Base-by-base conservation (phyloP, 2,329 filamentous ascomycete genomes). In the Albophoma yamanashiensis region DNA sequence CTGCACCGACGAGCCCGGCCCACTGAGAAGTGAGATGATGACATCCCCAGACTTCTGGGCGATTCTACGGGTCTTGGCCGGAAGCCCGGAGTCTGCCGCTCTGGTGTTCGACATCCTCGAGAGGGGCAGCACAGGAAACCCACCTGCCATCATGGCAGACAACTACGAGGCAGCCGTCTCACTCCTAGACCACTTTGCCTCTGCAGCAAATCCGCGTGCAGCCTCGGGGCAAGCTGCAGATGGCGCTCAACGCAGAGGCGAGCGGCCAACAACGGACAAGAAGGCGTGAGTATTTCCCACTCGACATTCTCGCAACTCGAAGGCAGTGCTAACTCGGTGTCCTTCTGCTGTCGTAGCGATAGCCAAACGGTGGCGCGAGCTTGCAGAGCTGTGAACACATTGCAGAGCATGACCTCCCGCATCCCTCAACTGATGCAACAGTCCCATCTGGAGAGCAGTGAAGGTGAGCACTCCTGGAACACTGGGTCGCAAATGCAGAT, bases 11-110 rank as follows among this genome's bases (percentile, higher is more conserved):
- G 85, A 89, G 62, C 85, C 91, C 0, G 86, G 87, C 34, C 85
- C 89, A 15, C 78, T 99, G 36, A 86, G 91, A 60, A 96, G 90
- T 66, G 93, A 97, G 75, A 89, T 97, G 66, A 95, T 96, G 75
- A 93, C 91, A 17, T 97, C 93, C 22, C 94, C 94, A 0, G 94
- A 99, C 70, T 97, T 99, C 73, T 99, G 94, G 94, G 88, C 89
- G 6, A 89, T 97, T 17, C 79, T 99, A 58, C 87, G 91, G 62
- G 83, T 86, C 39, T 78, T 99, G 22, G 86, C 90, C 55, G 79
- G 80, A 31, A 83, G 88, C 62, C 76, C 84, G 3, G 87, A 90
- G 58, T 87, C 89, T 34, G 89, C 91, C 2, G 80, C 87, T 0
- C 81, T 87, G 20, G 92, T 96, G 0, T 97, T 97, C 71, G 85